phyloP scores from a whole-genome alignment of 2,329 filamentous ascomycete genomes.

The Aspergillus caelatus region DNA sequence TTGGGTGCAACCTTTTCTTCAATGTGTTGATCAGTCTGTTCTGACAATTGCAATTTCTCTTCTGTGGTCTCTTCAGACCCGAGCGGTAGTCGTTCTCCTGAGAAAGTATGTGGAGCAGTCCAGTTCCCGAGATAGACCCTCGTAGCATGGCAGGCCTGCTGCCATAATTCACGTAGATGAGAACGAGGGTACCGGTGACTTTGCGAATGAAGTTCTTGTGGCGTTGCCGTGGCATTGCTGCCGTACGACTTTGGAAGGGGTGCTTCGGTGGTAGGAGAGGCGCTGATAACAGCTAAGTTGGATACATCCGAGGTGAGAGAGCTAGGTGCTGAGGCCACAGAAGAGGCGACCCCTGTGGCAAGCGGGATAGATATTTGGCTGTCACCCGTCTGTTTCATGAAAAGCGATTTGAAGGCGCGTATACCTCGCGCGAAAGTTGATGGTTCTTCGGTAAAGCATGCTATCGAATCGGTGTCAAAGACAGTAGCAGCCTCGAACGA shows the following conservation, averaged over 20 bases:
- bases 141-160: conserved; percentile 35
- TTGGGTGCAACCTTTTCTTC: background rate
- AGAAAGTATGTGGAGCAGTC: conserved; percentile 1
- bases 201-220: too few relatives aligned
- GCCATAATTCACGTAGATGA: conserved; percentile 27
- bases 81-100: background rate
- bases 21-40: background rate
- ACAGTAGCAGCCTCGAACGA: conserved; percentile 23
- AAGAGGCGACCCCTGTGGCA: conserved; percentile 20
- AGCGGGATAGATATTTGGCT: conserved; percentile 28
- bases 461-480: conserved; percentile 23
- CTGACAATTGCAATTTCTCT: background rate
- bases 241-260: background rate
- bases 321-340: conserved; percentile 8
- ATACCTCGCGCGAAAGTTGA: conserved; percentile 32
- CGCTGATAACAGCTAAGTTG: conserved; percentile 17
- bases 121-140: conserved; percentile 17
- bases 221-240: conserved; percentile 12
- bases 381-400: conserved; percentile 33
- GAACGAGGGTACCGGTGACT: conserved; percentile 10
- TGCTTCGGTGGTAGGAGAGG: conserved; percentile 11
- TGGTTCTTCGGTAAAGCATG: conserved; percentile 23
- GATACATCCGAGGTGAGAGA: conserved; percentile 13
- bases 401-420: conserved; percentile 34
- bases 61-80: background rate